Base-by-base conservation (phyloP, 768 basidiomycete species). In the Kwoniella heveanensis region DNA sequence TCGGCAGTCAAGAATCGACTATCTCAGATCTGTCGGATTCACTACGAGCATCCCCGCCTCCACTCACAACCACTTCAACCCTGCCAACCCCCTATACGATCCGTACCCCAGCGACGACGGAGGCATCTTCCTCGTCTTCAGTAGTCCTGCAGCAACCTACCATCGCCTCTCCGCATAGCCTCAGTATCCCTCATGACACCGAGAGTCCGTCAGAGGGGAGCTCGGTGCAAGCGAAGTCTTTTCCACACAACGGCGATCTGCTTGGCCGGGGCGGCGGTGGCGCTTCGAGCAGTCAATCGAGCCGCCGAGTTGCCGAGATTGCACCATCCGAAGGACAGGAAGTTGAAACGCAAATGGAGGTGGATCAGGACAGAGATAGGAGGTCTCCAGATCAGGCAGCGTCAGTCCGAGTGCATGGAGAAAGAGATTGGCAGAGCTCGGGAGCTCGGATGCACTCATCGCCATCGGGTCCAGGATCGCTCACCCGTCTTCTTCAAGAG, bases 11-110 rank as follows among this genome's bases (percentile, higher is more conserved):
- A 17, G 62, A 22, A 3, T 39, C 62, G 9, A 47, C 50, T 24
- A 64, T 64, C 48, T 64, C 62, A 37, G 55, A 64, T 25, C 57
- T 62, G 17, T 62, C 61, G 12, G 54, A 62, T 1, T 62, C 55
- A 12, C 49, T 64, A 30, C 48, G 49, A 64, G 37, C 55, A 1
- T 64, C 62, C 22, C 62, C 62, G 29, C 55, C 62, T 8, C 50
- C 55, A 8, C 44, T 64, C 10, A 64, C 55, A 22, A 27, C 55
- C n/a, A 52, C 62, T 29, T 51, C 62, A 7, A n/a, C 32, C n/a
- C 26, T 64, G 21, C 52, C 60, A 22, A 64, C 62, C 19, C 54
- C 62, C 13, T 57, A 55, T 49, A n/a, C 62, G 13, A 32, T 64
- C 25, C 44, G 62, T 8, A 64, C 62, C 5, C 62, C 62, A 30